Evolutionary conservation across 148 eudicot species (phyloP).

Genomic region (Vaccinium macrocarpon): DNA sequence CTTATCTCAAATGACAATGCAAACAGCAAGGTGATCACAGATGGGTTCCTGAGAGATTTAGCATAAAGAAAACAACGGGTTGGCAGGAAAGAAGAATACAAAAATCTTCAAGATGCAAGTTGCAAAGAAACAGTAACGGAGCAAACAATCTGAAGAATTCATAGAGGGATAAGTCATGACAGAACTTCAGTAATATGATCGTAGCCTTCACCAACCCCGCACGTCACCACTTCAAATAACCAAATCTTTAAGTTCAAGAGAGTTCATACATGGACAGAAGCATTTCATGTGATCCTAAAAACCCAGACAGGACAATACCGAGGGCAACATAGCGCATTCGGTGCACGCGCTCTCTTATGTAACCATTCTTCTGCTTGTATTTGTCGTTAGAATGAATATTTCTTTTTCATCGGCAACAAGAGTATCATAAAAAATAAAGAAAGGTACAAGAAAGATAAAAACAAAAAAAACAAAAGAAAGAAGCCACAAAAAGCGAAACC

Average conservation of each 20-base stretch:
- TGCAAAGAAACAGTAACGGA: neutral
- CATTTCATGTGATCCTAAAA: neutral
- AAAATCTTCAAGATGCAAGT: neutral
- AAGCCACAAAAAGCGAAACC: neutral
- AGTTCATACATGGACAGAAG: neutral
- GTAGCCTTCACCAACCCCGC: neutral
- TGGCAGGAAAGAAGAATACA: neutral
- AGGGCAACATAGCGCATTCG: neutral
- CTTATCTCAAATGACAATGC: conserved; percentile 75
- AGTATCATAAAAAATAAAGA: neutral
- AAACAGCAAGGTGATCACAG: conserved; percentile 61
- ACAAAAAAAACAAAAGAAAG: neutral
- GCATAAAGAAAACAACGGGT: neutral
- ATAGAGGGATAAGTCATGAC: neutral
- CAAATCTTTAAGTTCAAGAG: neutral
- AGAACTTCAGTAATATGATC: neutral
- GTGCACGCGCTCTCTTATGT: neutral
- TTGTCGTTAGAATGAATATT: neutral
- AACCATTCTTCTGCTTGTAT: neutral
- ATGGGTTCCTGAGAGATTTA: conserved; percentile 63
- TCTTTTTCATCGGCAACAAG: neutral
- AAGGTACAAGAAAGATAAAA: neutral
- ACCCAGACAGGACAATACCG: neutral
- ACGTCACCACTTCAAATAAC: neutral
- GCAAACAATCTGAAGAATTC: neutral